A percentile compares a stretch with the other conserved stretches of the same genome.
phyloP scores from a whole-genome alignment of 345 rosid species.

The Geranium brycei region DNA sequence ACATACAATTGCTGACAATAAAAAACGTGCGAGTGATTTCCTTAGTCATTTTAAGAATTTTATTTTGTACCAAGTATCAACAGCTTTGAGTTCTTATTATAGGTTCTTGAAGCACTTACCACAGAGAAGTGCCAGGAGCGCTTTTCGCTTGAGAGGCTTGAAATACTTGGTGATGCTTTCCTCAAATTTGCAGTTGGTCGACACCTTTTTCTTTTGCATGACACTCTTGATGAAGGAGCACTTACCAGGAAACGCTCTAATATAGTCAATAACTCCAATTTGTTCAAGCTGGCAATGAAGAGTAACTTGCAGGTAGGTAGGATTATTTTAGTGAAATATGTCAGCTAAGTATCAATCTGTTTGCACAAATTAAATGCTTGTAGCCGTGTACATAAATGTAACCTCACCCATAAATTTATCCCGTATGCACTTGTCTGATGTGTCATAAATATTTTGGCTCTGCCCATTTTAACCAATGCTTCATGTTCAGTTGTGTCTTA shows the following conservation, averaged over 20 bases:
- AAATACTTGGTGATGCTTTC: slow-evolving; percentile 80
- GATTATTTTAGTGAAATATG: slow-evolving; percentile 5
- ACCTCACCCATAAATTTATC: too few species aligned
- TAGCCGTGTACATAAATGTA: too few species aligned
- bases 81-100: slow-evolving; percentile 13
- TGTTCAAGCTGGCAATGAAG: slow-evolving; percentile 49
- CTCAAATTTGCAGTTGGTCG: slow-evolving; percentile 81
- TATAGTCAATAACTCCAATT: slow-evolving; percentile 60
- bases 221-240: slow-evolving; percentile 69
- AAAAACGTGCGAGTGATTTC: too few species aligned
- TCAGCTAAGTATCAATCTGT: neutral
- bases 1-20: too few species aligned
- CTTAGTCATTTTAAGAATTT: neutral
- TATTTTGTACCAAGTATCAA: slow-evolving; percentile 10
- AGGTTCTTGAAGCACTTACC: slow-evolving; percentile 89
- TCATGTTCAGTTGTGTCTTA: too few species aligned
- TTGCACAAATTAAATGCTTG: too few species aligned
- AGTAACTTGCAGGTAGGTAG: slow-evolving; percentile 60
- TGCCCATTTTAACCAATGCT: too few species aligned
- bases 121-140: slow-evolving; percentile 96
- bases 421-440: too few species aligned
- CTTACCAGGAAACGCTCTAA: slow-evolving; percentile 74
- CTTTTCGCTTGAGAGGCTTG: slow-evolving; percentile 87
- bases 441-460: too few species aligned
- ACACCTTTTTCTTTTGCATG: slow-evolving; percentile 59